Conservation (phyloP, 2,329 filamentous ascomycete genomes). For the Aspergillus hiratsukae region DNA sequence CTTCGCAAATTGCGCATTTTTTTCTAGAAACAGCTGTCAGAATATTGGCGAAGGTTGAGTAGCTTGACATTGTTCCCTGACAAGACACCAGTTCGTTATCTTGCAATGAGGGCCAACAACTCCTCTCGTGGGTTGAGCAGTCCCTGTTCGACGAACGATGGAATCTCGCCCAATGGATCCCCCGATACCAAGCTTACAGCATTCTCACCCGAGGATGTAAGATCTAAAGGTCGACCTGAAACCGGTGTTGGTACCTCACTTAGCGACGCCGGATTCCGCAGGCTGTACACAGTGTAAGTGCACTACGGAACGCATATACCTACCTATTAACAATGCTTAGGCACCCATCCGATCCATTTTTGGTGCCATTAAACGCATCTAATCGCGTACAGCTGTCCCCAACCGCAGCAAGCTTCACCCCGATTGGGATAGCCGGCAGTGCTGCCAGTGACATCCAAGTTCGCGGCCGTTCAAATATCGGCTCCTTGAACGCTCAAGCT, state of each 20-base stretch:
- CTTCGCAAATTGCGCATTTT: not conserved
- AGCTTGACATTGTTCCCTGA: not conserved
- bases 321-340: conserved; percentile 9
- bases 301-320: not conserved
- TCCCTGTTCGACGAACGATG: conserved; percentile 42
- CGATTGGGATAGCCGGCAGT: conserved; percentile 32
- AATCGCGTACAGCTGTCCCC: conserved; percentile 52
- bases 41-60: not conserved
- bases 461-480: conserved; percentile 11
- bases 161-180: conserved; percentile 58
- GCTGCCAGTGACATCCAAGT: conserved; percentile 6
- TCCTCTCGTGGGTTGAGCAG: conserved; percentile 31
- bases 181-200: conserved; percentile 61
- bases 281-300: conserved; percentile 21
- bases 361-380: conserved; percentile 15
- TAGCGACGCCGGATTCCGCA: conserved; percentile 13
- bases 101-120: conserved; percentile 23
- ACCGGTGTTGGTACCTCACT: conserved; percentile 12
- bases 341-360: conserved; percentile 27
- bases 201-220: conserved; percentile 59
- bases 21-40: not conserved
- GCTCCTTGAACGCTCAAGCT: conserved; percentile 19
- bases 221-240: conserved; percentile 34
- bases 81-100: not conserved
- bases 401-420: conserved; percentile 59